Evolutionary conservation across 2,329 filamentous ascomycete species (phyloP).

Genomic region (Tympanopsis confertula): DNA sequence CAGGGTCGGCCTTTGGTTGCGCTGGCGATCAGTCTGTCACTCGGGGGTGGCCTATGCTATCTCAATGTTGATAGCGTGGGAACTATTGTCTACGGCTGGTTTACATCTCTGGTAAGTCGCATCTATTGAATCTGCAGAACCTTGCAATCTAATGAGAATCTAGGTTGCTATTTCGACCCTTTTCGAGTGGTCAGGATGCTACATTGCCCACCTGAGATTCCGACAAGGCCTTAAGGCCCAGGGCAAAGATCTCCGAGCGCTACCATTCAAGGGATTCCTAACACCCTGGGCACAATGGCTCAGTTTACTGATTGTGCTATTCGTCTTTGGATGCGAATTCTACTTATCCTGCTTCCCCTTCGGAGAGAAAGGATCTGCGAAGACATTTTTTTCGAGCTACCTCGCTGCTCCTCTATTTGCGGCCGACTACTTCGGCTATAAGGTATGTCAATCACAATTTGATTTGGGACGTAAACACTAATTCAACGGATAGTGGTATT

Average conservation of each 20-base stretch:
- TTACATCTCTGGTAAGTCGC: slow-evolving; percentile 13
- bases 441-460: not conserved
- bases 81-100: slow-evolving; percentile 17
- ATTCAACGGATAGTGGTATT: not conserved
- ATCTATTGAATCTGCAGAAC: too few relatives aligned
- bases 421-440: slow-evolving; percentile 12
- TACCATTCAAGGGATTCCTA: not conserved
- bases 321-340: slow-evolving; percentile 14
- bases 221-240: not conserved
- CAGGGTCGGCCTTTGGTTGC: slow-evolving; percentile 16
- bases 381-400: slow-evolving; percentile 18
- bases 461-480: not conserved
- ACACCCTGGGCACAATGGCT: not conserved
- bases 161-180: slow-evolving; percentile 4
- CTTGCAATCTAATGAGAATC: not conserved
- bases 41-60: slow-evolving; percentile 19
- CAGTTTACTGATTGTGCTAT: not conserved
- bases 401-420: slow-evolving; percentile 16
- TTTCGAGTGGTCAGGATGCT: not conserved
- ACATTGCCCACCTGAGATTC: not conserved
- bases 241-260: not conserved
- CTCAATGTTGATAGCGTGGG: slow-evolving; percentile 15
- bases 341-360: slow-evolving; percentile 17
- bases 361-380: slow-evolving; percentile 13
- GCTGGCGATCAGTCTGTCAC: slow-evolving; percentile 11